phyloP scores from a whole-genome alignment of 352 stramenopile genomes.

The Globisporangium acanthophoron region DNA sequence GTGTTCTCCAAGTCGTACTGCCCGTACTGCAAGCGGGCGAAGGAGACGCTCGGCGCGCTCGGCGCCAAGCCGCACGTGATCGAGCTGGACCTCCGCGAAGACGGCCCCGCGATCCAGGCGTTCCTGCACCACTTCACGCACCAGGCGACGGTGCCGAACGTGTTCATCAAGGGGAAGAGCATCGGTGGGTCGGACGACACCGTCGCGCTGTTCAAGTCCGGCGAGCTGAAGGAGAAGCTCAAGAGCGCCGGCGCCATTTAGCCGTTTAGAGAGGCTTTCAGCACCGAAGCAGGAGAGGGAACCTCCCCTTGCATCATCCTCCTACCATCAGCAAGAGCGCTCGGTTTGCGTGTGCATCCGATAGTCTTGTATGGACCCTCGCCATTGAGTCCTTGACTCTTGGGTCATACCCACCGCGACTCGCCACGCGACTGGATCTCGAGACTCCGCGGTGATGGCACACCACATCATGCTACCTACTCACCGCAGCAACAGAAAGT shows the following conservation, averaged over 20 bases:
- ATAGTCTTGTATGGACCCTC: too few species aligned
- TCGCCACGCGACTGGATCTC: too few species aligned
- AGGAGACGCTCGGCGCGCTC: conserved; percentile 53
- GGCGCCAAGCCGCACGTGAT: conserved; percentile 66
- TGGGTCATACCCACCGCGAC: too few species aligned
- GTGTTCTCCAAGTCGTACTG: conserved; percentile 87
- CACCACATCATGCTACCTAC: too few species aligned
- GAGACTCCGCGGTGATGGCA: too few species aligned
- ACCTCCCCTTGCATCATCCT: too few species aligned
- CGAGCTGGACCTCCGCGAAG: conserved; percentile 72
- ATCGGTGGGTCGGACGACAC: conserved; percentile 95
- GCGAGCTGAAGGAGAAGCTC: conserved; percentile 89
- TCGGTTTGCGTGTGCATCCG: too few species aligned
- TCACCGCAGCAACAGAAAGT: too few species aligned
- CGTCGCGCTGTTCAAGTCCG: conserved; percentile 73
- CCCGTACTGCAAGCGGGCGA: conserved; percentile 84
- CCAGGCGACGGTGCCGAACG: conserved; percentile 95
- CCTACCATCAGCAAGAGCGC: too few species aligned
- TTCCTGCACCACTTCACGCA: conserved; percentile 90
- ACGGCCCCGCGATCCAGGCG: conserved; percentile 90
- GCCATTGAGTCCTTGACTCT: too few species aligned
- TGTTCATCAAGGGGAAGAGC: conserved; percentile 96
- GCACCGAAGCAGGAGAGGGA: neutral
- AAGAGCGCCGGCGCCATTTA: conserved; percentile 53
- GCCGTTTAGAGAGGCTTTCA: neutral